Evolutionary conservation across 176 grass and related monocot species (phyloP), one percentile per base, ranked within the genome.

Genomic region (Oryza punctata): DNA sequence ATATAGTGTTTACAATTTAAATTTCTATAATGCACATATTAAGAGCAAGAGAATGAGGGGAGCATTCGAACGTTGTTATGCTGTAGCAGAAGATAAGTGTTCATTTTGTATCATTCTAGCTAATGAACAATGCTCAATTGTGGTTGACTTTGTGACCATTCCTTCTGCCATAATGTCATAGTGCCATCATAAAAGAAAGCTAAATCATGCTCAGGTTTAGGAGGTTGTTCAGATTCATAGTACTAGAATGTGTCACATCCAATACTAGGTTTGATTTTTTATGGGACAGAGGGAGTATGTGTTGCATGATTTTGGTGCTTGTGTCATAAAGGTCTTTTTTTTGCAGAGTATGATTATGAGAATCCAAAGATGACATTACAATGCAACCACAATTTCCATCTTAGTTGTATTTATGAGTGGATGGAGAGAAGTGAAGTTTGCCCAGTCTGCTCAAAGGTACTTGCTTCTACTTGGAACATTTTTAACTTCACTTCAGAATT

Each of bases 331-430:
- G 19, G 19, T 24, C 29, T 44, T 77, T 15, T 66, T 72, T 1
- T 24, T 19, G 10, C 86, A 96, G 94, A 96, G 57, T 96, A 93
- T 60, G 41, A 85, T 69, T 69, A 43, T 19, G 91, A 91, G 72
- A 93, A 96, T 47, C 94, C 94, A 2, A 89, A 82, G 70, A 81
- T 81, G 61, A 66, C 29, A 76, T 73, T 96, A 82, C 86, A 96
- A 30, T 96, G 94, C 86, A 87, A 85, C 65, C 94, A 96, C 85
- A 43, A 78, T 89, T 96, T 89, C 72, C 94, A 96, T 74, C 88
- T 93, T 77, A 38, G 94, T 74, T 96, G 94, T 82, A 93, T 93
- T 84, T 93, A 82, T 5, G 94, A 96, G 77, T 96, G 94, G 94
- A 96, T 93, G 94, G 94, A 96, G 81, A 91, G 94, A 86, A 96